Base-by-base conservation (phyloP, 1,284 basidiomycete species). In the Leccinum subspadiceum region DNA sequence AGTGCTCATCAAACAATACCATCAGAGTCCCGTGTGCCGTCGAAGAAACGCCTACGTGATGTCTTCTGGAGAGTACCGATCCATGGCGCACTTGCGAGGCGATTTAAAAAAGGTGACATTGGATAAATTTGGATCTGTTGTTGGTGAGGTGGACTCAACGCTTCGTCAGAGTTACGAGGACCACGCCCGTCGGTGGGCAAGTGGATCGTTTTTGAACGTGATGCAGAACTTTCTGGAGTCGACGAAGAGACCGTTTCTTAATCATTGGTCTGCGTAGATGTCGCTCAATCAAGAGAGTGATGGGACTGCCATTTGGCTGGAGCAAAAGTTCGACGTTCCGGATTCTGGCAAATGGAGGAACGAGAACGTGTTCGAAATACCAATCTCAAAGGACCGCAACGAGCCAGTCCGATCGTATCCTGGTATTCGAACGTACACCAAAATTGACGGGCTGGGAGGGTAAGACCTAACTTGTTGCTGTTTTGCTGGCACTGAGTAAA, bases 381-480 rank as follows among this genome's bases (percentile, higher is more conserved):
- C 78, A 5, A 26, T 72, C 13, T 57, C 70, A 3, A 52, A 53
- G 24, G 53, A 56, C 4, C 56, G 49, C 44, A 51, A 22, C 8
- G 62, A 68, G 8, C 12, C 37, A n/a, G 55, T 33, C 2, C 48
- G 4, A 35, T 63, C 50, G 10, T 83, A 79, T 41, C 88, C 88
- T n/a, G 88, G 87, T 90, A 12, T 89, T 91, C 58, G 89, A 91
- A 68, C 82, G 85, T 55, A 86, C 86, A 1, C 85, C 89, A 31
- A 31, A 31, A 0, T 60, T 86, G 56, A 82, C 81, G 55, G 84
- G 77, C n/a, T 91, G 35, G 87, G 88, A 73, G 82, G 77, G 89
- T 89, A 56, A 24, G 77, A 71, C 6, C 39, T 53, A 35, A 54
- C n/a, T 29, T 46, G 3, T 46, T 57, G 20, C 33, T 33, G n/a